phyloP scores from a whole-genome alignment of 75 land plant species.

The Selaginella tamariscina region DNA sequence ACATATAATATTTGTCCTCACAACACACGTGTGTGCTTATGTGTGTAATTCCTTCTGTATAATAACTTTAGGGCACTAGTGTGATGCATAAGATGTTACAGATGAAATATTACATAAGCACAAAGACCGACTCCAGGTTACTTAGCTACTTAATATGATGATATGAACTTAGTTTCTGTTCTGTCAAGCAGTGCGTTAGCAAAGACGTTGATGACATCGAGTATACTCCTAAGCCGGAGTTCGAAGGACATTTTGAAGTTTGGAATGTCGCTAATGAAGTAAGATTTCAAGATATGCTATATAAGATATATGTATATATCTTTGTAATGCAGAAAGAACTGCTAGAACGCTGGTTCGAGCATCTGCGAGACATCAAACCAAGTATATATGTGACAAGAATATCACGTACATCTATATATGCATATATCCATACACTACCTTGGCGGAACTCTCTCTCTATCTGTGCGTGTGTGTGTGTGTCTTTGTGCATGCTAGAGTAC shows the following conservation, averaged over 20 bases:
- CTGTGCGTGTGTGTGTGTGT: too few relatives aligned
- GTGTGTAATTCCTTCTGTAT: too few relatives aligned
- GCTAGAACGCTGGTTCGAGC: slow-evolving; percentile 65
- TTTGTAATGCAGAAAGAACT: slow-evolving; percentile 55
- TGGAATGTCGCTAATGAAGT: slow-evolving; percentile 87
- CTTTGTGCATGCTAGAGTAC: too few relatives aligned
- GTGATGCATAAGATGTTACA: too few relatives aligned
- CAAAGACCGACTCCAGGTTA: too few relatives aligned
- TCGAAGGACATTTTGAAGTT: slow-evolving; percentile 86
- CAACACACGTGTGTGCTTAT: too few relatives aligned
- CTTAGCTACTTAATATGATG: neutral
- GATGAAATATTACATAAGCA: too few relatives aligned
- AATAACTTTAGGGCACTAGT: too few relatives aligned
- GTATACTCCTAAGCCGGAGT: slow-evolving; percentile 96
- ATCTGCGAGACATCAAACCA: slow-evolving; percentile 91
- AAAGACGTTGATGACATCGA: slow-evolving; percentile 90
- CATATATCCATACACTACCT: slow-evolving; percentile 76
- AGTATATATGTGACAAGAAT: slow-evolving; percentile 83
- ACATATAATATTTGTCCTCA: too few relatives aligned
- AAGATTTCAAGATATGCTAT: neutral
- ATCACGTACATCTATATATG: slow-evolving; percentile 77
- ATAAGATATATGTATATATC: neutral
- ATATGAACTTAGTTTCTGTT: neutral
- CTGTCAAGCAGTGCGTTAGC: slow-evolving; percentile 63
- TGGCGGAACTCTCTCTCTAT: too few relatives aligned